These are phyloP conservation scores for Xylona heveae DNA, from an alignment of 495 filamentous ascomycete genomes.

Conservation along the genomic window DNA sequence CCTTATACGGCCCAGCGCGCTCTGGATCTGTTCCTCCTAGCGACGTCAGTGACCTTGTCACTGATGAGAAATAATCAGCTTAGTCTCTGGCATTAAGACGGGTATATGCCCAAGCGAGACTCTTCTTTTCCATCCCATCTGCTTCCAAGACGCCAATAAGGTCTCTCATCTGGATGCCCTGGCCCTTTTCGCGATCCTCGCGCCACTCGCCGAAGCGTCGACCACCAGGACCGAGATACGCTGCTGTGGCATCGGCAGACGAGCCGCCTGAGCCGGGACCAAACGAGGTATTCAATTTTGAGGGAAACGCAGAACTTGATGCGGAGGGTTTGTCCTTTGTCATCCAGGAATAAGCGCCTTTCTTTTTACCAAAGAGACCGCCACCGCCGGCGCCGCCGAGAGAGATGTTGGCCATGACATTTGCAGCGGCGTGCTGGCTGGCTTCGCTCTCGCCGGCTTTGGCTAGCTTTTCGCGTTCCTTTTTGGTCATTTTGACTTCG, in stretches of 20 bases:
- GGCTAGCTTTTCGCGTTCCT: constrained; percentile 27
- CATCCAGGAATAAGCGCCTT: constrained; percentile 39
- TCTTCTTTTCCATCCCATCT: constrained; percentile 31
- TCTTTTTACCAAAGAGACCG: constrained; percentile 27
- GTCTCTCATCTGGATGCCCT: constrained; percentile 48
- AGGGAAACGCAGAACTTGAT: too few relatives aligned
- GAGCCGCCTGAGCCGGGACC: constrained; percentile 10
- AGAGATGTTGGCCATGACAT: constrained; percentile 11
- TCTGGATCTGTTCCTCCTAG: too few relatives aligned
- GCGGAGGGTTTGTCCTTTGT: too few relatives aligned
- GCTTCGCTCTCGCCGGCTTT: constrained; percentile 28
- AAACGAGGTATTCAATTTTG: too few relatives aligned
- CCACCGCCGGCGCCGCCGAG: constrained; percentile 18
- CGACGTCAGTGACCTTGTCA: too few relatives aligned
- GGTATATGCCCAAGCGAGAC: constrained; percentile 30
- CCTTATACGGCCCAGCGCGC: too few relatives aligned
- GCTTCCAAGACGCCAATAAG: constrained; percentile 40
- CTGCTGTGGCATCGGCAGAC: constrained; percentile 5
- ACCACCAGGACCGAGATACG: constrained; percentile 7
- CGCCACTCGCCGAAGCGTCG: constrained; percentile 34
- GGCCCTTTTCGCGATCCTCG: constrained; percentile 37
- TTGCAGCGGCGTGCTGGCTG: constrained; percentile 20
- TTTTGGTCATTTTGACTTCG: constrained; percentile 27
- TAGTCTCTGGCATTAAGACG: constrained; percentile 20
- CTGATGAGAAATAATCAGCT: too few relatives aligned